These are phyloP conservation scores for Yamadazyma kitorensis DNA, from an alignment of 805 yeast genomes.

Conservation along the genomic window DNA sequence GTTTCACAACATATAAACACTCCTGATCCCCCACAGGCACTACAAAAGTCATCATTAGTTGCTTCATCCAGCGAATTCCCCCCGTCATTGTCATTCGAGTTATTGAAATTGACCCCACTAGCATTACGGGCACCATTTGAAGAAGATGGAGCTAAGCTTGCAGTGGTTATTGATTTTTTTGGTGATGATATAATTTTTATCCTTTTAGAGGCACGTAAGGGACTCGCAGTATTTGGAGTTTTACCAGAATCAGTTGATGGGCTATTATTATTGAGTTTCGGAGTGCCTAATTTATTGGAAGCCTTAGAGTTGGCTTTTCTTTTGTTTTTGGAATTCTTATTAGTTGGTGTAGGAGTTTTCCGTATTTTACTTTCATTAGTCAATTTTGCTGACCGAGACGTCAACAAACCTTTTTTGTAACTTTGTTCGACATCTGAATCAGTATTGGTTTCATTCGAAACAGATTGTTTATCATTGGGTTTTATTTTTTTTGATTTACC, in stretches of 20 bases:
- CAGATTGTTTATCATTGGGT: conserved; percentile 13
- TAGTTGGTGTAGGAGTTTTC: conserved; percentile 10
- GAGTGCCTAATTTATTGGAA: too few relatives aligned
- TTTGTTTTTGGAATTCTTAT: too few relatives aligned
- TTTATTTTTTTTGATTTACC: conserved; percentile 22
- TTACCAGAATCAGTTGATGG: conserved; percentile 3
- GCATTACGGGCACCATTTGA: conserved; percentile 3
- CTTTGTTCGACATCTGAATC: conserved; percentile 12
- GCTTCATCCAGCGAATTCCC: conserved; percentile 9
- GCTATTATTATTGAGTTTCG: too few relatives aligned
- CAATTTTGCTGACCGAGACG: conserved; percentile 12
- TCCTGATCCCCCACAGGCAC: conserved; percentile 89
- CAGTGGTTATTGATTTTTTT: conserved; percentile 20
- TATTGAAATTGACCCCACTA: too few relatives aligned
- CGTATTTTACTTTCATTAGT: conserved; percentile 19
- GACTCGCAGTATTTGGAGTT: conserved; percentile 8
- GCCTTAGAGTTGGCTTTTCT: background rate
- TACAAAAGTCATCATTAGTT: conserved; percentile 81
- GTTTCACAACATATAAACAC: conserved; percentile 89
- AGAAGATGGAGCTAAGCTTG: conserved; percentile 24
- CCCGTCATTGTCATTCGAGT: conserved; percentile 1
- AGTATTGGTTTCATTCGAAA: conserved; percentile 11
- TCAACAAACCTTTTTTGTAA: conserved; percentile 14
- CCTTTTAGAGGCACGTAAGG: conserved; percentile 17
- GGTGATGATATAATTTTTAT: conserved; percentile 35